Percentiles rank a stretch among this genome's conserved stretches.
Conservation (phyloP, 805 yeast species). For the Blastobotrys mokoenaii region DNA sequence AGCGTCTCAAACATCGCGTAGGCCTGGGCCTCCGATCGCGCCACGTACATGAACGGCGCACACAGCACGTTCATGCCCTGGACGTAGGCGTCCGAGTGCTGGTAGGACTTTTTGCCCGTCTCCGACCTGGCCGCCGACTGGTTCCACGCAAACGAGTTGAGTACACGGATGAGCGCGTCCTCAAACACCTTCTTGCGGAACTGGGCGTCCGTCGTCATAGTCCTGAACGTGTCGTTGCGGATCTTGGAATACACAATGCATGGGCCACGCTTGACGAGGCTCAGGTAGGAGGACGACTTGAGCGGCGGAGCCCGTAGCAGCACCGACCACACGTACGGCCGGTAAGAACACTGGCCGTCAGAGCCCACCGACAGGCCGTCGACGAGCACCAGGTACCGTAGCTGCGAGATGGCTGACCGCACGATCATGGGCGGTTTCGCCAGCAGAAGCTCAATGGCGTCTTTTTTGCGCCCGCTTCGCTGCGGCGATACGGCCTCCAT, state of each 20-base stretch:
- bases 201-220: slow-evolving; percentile 62
- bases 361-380: slow-evolving; percentile 32
- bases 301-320: slow-evolving; percentile 55
- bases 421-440: slow-evolving; percentile 34
- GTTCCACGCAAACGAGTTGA: slow-evolving; percentile 58
- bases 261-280: slow-evolving; percentile 47
- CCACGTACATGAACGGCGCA: slow-evolving; percentile 73
- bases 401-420: slow-evolving; percentile 43
- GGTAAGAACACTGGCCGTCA: slow-evolving; percentile 46
- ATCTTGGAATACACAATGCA: slow-evolving; percentile 59
- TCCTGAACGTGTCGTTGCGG: slow-evolving; percentile 77
- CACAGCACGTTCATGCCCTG: slow-evolving; percentile 85
- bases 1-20: slow-evolving; percentile 60
- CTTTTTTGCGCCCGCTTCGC: slow-evolving; percentile 33
- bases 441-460: slow-evolving; percentile 43
- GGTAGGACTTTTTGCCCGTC: slow-evolving; percentile 16
- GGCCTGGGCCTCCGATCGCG: slow-evolving; percentile 80
- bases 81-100: slow-evolving; percentile 47
- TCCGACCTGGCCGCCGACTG: slow-evolving; percentile 5
- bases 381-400: slow-evolving; percentile 43
- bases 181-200: slow-evolving; percentile 66
- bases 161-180: slow-evolving; percentile 53
- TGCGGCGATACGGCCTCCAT: not conserved
- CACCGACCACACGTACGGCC: slow-evolving; percentile 77
- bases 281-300: slow-evolving; percentile 45